Percentiles rank a stretch among this genome's conserved stretches.
These are phyloP conservation scores for Poa annua DNA, from an alignment of 176 grass and related monocot species.

Conservation along the genomic window DNA sequence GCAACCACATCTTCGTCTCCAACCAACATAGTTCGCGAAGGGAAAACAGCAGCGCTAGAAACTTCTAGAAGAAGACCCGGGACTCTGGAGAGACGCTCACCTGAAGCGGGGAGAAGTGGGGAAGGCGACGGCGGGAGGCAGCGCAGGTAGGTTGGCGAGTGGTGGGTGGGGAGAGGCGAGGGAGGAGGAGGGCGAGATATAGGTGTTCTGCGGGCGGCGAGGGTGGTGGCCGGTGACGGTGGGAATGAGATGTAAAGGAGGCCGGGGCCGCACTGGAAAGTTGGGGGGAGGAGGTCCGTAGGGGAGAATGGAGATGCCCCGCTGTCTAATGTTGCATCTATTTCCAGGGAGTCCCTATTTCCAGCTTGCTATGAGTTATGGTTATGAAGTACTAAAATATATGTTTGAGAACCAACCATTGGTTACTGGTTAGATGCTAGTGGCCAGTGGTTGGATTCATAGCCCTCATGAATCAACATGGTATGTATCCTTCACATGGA, in stretches of 20 bases:
- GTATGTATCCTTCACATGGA: no score
- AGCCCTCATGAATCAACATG: no score
- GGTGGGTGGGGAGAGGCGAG: conserved; percentile 22
- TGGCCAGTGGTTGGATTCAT: no score
- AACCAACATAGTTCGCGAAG: not conserved
- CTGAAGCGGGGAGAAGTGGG: conserved; percentile 17
- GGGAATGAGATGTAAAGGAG: conserved; percentile 51
- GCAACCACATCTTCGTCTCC: not conserved
- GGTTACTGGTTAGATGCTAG: no score
- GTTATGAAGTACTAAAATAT: no score
- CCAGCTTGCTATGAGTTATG: no score
- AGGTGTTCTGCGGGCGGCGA: conserved; percentile 34
- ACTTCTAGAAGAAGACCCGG: not conserved
- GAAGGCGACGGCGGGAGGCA: conserved; percentile 35
- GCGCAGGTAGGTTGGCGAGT: conserved; percentile 38
- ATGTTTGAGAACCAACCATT: no score
- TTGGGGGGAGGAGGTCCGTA: not conserved
- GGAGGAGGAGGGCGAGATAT: conserved; percentile 40
- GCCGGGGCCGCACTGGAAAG: conserved; percentile 61
- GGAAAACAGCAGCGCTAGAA: conserved; percentile 4
- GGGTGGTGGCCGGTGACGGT: conserved; percentile 22
- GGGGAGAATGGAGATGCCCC: not conserved
- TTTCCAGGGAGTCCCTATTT: no score
- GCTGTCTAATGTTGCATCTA: no score
- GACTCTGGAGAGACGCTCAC: conserved; percentile 27